These are phyloP conservation scores for Chrysanthemum lavandulifolium DNA, from an alignment of 129 eudicot genomes.

Conservation along the genomic window DNA sequence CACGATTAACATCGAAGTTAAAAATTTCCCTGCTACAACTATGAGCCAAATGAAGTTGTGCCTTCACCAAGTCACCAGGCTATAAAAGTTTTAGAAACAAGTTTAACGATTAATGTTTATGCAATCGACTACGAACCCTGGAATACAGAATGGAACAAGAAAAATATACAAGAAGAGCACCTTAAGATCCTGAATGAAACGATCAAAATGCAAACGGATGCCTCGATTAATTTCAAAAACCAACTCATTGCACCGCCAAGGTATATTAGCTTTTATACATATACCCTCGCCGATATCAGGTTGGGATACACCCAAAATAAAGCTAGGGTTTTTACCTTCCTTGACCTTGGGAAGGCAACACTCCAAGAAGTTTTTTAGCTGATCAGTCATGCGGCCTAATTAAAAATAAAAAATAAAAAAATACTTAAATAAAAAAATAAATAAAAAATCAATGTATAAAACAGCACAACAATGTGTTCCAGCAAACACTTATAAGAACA, in stretches of 20 bases:
- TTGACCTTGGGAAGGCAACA: slow-evolving; percentile 64
- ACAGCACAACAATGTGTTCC: too few species aligned
- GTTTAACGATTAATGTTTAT: background rate
- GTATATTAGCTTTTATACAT: slow-evolving; percentile 66
- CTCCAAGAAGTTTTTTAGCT: slow-evolving; percentile 77
- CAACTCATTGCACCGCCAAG: slow-evolving; percentile 87
- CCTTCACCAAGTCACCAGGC: slow-evolving; percentile 91
- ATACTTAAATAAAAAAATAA: too few species aligned
- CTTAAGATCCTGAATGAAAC: slow-evolving; percentile 73
- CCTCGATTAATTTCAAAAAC: slow-evolving; percentile 88
- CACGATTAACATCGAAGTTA: slow-evolving; percentile 93
- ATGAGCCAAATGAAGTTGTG: slow-evolving; percentile 75
- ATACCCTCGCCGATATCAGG: slow-evolving; percentile 81
- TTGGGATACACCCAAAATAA: slow-evolving; percentile 70
- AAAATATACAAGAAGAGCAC: slow-evolving; percentile 23
- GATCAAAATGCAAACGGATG: slow-evolving; percentile 69
- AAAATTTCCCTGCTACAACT: slow-evolving; percentile 78
- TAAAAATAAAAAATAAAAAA: too few species aligned
- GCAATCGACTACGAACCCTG: background rate
- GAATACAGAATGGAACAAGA: background rate
- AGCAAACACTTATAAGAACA: too few species aligned
- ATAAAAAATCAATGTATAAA: too few species aligned
- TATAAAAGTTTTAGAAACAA: slow-evolving; percentile 22
- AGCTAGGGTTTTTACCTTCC: slow-evolving; percentile 77
- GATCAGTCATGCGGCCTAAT: slow-evolving; percentile 45